Base-by-base conservation (phyloP, 352 stramenopile species). In the Albugo candida region DNA sequence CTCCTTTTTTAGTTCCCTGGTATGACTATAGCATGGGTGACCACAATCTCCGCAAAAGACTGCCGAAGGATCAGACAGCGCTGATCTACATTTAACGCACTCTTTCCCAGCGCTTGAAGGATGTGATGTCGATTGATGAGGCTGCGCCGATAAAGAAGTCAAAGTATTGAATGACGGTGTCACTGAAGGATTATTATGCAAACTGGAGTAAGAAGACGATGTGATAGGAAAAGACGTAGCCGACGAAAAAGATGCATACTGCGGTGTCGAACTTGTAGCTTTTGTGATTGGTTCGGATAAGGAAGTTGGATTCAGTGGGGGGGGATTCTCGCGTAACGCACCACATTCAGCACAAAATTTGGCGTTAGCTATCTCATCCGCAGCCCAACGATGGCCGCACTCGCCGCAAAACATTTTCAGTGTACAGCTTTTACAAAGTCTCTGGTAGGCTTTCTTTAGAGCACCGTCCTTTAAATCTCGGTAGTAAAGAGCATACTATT, bases 321-420 rank as follows among this genome's bases (percentile, higher is more conserved):
- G 38, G 3, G 21, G 36, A 31, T 86, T 69, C 49, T 86, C 73
- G 13, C 76, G 71, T 4, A 72, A 69, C 18, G 73, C 67, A 6
- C 76, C 73, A 40, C 76, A 88, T 54, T 88, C 76, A 45, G 76
- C 76, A 55, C 76, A 88, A 56, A 88, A 88, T 58, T 74, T 70
- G 54, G 73, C 70, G 36, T 58, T 76, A 21, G 67, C 69, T 55
- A 86, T 83, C 59, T 88, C 76, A 39, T 84, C 74, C 2, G 74
- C 67, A 38, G 72, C 74, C 74, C 74, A 88, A 39, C 69, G 63
- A 51, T 83, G 74, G 45, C 76, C 76, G 51, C 76, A 88, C 60
- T 88, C 76, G 16, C 65, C 75, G 41, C 76, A 88, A 57, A 88
- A 88, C 70, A 88, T 83, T 55, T n/a, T 37, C 58, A 11, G 13